A percentile compares a stretch with the other conserved stretches of the same genome.
Conservation (phyloP, 306 rosid genomes). For the Begonia masoniana region DNA sequence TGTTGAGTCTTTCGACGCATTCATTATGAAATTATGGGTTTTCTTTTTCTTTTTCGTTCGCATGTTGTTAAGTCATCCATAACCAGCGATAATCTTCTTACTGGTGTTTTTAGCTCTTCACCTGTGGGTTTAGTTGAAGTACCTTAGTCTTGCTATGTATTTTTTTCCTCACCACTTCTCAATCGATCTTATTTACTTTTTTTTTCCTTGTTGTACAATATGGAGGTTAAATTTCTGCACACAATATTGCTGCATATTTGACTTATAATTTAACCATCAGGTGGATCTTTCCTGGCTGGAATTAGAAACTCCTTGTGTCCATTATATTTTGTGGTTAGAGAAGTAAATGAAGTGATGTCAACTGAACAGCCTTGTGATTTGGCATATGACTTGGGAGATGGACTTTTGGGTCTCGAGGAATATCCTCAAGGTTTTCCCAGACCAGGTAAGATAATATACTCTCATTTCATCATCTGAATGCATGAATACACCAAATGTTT, state of each 20-base stretch:
- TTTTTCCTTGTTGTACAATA: too few species aligned
- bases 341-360: slow-evolving; percentile 71
- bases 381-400: slow-evolving; percentile 80
- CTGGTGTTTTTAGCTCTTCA: too few species aligned
- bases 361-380: slow-evolving; percentile 87
- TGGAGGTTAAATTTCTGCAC: too few species aligned
- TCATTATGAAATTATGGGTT: too few species aligned
- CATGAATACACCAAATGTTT: too few species aligned
- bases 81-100: too few species aligned
- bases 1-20: too few species aligned
- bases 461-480: not conserved
- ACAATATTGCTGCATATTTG: slow-evolving; percentile 3
- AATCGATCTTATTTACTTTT: too few species aligned
- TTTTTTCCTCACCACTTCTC: too few species aligned
- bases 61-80: too few species aligned
- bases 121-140: not conserved
- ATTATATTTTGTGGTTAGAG: slow-evolving; percentile 51
- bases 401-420: slow-evolving; percentile 42
- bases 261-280: slow-evolving; percentile 21
- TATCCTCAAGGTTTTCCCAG: slow-evolving; percentile 67
- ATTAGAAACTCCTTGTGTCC: slow-evolving; percentile 48
- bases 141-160: not conserved
- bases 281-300: slow-evolving; percentile 37
- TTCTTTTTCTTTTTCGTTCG: too few species aligned
- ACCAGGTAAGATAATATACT: slow-evolving; percentile 28